These are phyloP conservation scores for Orbilia javanica DNA, from an alignment of 2,329 filamentous ascomycete species.

Conservation along the genomic window DNA sequence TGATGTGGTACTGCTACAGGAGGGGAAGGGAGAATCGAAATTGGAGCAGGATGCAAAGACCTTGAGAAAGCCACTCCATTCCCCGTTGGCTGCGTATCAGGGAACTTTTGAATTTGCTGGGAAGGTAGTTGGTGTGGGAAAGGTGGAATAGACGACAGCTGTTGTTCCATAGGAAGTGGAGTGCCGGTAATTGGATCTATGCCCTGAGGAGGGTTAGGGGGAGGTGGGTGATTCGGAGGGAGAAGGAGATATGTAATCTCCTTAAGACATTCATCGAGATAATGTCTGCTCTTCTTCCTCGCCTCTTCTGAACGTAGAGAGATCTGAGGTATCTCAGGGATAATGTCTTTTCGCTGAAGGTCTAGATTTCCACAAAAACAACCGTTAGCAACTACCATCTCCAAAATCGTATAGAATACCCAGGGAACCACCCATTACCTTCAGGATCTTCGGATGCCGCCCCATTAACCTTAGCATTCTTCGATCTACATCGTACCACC, in stretches of 20 bases:
- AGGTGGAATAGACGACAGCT: conserved; percentile 65
- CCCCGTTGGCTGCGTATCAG: conserved; percentile 67
- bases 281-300: conserved; percentile 69
- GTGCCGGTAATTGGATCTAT: conserved; percentile 62
- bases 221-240: conserved; percentile 73
- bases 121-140: conserved; percentile 70
- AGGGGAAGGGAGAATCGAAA: conserved; percentile 73
- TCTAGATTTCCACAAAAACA: conserved; percentile 1
- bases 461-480: conserved; percentile 48
- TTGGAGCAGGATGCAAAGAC: conserved; percentile 68
- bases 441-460: conserved; percentile 31
- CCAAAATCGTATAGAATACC: neutral
- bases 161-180: conserved; percentile 60
- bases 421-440: conserved; percentile 8
- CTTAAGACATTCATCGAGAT: conserved; percentile 76
- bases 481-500: conserved; percentile 27
- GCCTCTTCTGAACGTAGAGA: conserved; percentile 54
- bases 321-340: conserved; percentile 42
- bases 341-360: conserved; percentile 31
- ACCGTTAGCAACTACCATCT: conserved; percentile 10
- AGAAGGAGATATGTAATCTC: conserved; percentile 78
- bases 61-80: conserved; percentile 37
- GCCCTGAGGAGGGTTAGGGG: conserved; percentile 67
- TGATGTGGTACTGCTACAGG: conserved; percentile 61
- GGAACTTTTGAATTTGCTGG: conserved; percentile 72